These are phyloP conservation scores for Ganoderma sinense DNA, from an alignment of 1,284 basidiomycete genomes.

Conservation along the genomic window DNA sequence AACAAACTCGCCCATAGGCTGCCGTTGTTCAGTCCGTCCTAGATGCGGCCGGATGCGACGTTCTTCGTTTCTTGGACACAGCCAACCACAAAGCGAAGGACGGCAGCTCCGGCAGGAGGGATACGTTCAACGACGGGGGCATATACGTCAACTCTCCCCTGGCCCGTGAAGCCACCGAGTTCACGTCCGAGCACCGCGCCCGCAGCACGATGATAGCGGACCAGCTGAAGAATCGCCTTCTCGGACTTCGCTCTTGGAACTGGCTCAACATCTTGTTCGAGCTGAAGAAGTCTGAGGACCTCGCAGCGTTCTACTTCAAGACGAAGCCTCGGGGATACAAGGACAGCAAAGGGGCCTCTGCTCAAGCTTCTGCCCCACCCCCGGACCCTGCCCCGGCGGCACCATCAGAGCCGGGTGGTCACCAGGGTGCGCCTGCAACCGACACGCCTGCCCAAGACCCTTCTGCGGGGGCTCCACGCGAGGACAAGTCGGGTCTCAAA, in stretches of 20 bases:
- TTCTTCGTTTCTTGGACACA: background rate
- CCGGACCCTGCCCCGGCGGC: background rate
- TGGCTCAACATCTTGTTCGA: background rate
- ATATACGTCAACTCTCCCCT: background rate
- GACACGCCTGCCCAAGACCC: background rate
- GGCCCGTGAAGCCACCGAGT: background rate
- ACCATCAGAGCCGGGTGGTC: background rate
- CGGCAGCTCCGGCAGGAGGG: background rate
- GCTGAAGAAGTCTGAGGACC: background rate
- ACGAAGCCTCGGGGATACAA: background rate
- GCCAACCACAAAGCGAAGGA: background rate
- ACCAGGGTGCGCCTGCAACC: background rate
- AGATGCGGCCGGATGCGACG: background rate
- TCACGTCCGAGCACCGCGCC: background rate
- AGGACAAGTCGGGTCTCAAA: background rate
- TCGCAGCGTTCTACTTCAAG: conserved; percentile 1
- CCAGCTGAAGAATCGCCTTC: background rate
- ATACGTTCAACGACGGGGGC: background rate
- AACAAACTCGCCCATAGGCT: background rate
- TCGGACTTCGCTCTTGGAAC: background rate
- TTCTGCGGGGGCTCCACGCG: background rate
- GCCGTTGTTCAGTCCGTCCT: background rate
- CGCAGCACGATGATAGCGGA: background rate
- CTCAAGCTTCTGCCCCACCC: background rate
- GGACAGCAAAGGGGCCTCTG: background rate